A percentile compares a stretch with the other conserved stretches of the same genome.
phyloP scores from a whole-genome alignment of 1,284 basidiomycete genomes.

The Singerocomus inundabilis region DNA sequence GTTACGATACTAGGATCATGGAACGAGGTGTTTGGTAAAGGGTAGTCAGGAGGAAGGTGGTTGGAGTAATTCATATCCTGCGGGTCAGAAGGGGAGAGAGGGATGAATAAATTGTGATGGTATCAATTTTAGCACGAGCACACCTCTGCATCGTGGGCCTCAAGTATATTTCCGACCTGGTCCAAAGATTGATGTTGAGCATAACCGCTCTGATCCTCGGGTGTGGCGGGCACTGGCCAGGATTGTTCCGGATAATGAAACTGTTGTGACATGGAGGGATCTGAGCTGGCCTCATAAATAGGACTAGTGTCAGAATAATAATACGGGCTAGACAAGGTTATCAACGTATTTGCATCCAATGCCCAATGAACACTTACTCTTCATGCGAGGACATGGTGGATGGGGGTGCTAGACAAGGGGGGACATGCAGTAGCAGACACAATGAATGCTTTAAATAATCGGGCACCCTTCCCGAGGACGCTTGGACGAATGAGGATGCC shows the following conservation, averaged over 20 bases:
- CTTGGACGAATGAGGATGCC: constrained; percentile 18
- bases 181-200: constrained; percentile 4
- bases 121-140: constrained; percentile 5
- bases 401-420: constrained; percentile 4
- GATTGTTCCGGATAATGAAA: background rate
- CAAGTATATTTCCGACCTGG: constrained; percentile 1
- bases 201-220: background rate
- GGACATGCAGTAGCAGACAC: constrained; percentile 4
- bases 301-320: background rate
- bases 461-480: constrained; percentile 7
- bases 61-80: constrained; percentile 10
- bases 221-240: constrained; percentile 5
- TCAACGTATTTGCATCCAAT: constrained; percentile 4
- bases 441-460: constrained; percentile 25
- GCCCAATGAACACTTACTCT: constrained; percentile 14
- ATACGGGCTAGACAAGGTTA: constrained; percentile 7
- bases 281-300: constrained; percentile 4
- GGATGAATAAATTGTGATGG: background rate
- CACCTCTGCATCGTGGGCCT: constrained; percentile 10
- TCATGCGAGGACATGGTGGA: constrained; percentile 19
- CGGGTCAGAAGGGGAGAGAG: background rate
- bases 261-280: background rate
- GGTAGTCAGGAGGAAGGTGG: background rate
- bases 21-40: background rate
- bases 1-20: background rate